Percentiles rank a stretch among this genome's conserved stretches.
phyloP scores from a whole-genome alignment of 1,139 yeast species.

The Yamadazyma triangularis region DNA sequence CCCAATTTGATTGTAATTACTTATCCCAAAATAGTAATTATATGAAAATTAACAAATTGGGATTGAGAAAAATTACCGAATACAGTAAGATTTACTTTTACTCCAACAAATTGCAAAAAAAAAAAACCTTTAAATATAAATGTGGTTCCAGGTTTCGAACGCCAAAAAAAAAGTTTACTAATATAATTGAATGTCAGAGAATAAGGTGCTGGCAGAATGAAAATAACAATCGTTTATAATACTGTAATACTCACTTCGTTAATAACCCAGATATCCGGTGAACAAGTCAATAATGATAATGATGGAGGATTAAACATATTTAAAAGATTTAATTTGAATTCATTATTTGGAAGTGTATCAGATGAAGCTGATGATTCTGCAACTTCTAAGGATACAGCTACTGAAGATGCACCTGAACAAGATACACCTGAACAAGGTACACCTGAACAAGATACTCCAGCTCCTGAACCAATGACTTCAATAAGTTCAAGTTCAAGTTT shows the following conservation, averaged over 20 bases:
- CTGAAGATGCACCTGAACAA: conserved; percentile 3
- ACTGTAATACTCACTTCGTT: conserved; percentile 11
- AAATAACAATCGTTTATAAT: conserved; percentile 10
- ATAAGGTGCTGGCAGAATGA: conserved; percentile 10
- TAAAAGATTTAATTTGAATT: conserved; percentile 13
- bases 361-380: conserved; percentile 2
- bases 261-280: conserved; percentile 9
- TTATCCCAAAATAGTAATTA: no score
- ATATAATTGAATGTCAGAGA: no score
- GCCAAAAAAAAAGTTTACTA: no score
- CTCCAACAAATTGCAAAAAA: background rate
- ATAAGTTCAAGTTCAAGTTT: background rate
- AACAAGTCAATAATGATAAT: conserved; percentile 5
- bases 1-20: no score
- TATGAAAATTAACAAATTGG: background rate
- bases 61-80: background rate
- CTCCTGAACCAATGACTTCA: background rate
- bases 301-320: conserved; percentile 6
- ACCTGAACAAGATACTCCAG: background rate
- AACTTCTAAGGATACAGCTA: conserved; percentile 7
- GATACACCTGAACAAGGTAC: background rate
- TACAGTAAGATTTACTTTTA: background rate
- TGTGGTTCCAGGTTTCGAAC: background rate
- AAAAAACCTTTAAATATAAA: background rate
- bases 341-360: conserved; percentile 6